These are phyloP conservation scores for Pezicula rhizophila DNA, from an alignment of 2,329 filamentous ascomycete species.

Conservation along the genomic window DNA sequence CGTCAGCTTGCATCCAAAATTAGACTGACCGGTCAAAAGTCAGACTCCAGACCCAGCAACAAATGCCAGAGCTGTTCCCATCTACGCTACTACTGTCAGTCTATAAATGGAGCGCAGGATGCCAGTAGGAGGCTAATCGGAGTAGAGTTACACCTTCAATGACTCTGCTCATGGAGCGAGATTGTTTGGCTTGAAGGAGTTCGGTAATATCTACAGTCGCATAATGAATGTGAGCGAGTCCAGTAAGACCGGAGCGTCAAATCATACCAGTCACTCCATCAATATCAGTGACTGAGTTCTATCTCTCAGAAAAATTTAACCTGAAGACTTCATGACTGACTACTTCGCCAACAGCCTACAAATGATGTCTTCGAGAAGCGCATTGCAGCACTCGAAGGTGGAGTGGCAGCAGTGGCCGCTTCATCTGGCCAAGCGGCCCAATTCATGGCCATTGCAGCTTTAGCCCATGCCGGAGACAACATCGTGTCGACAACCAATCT, in stretches of 20 bases:
- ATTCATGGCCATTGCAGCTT: conserved; percentile 79
- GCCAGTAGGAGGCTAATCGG: conserved; percentile 8
- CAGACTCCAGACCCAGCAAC: conserved; percentile 76
- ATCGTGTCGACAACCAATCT: conserved; percentile 86
- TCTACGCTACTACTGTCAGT: conserved; percentile 79
- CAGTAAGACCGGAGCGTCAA: not conserved
- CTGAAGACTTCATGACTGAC: not conserved
- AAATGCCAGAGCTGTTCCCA: conserved; percentile 86
- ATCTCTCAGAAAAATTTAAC: too few species aligned
- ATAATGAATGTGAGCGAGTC: conserved; percentile 62
- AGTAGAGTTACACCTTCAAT: conserved; percentile 83
- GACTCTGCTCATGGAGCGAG: conserved; percentile 92
- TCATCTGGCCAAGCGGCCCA: conserved; percentile 86
- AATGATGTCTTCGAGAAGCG: conserved; percentile 96
- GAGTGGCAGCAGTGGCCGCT: conserved; percentile 77
- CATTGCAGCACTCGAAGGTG: conserved; percentile 90
- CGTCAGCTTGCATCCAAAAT: conserved; percentile 7
- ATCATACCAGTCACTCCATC: too few species aligned
- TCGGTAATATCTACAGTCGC: conserved; percentile 61
- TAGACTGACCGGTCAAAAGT: conserved; percentile 37
- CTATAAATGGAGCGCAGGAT: not conserved
- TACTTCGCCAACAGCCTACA: conserved; percentile 60
- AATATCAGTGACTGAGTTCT: too few species aligned
- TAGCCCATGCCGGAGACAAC: conserved; percentile 87
- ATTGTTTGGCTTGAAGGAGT: conserved; percentile 94